Percentiles rank a stretch among this genome's conserved stretches.
phyloP scores from a whole-genome alignment of 2,329 filamentous ascomycete species.

The Aspergillus ustus region DNA sequence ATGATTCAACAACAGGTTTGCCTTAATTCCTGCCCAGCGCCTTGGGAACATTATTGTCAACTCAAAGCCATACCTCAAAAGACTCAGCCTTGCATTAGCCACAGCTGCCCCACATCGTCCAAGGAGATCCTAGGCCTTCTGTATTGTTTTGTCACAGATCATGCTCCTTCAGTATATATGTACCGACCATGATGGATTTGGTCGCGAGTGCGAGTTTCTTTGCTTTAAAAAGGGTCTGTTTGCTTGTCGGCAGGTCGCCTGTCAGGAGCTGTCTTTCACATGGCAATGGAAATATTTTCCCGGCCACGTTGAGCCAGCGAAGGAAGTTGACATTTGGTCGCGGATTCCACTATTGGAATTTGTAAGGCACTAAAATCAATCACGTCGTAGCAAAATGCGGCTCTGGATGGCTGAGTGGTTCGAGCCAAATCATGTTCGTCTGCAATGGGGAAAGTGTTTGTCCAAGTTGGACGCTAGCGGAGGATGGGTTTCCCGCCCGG shows the following conservation, averaged over 20 bases:
- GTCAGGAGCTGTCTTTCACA: slow-evolving; percentile 4
- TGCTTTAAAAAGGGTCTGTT: background rate
- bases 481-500: slow-evolving; percentile 24
- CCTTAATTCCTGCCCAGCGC: background rate
- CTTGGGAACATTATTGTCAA: background rate
- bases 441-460: slow-evolving; percentile 25
- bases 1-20: background rate
- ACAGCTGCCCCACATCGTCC: slow-evolving; percentile 18
- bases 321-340: slow-evolving; percentile 10
- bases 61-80: background rate
- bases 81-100: slow-evolving; percentile 28
- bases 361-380: slow-evolving; percentile 13
- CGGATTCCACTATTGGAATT: slow-evolving; percentile 7
- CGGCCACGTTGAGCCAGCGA: slow-evolving; percentile 5
- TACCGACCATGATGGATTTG: background rate
- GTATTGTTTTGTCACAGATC: slow-evolving; percentile 6
- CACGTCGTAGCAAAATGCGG: slow-evolving; percentile 20
- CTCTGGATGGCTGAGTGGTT: slow-evolving; percentile 23
- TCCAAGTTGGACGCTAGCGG: slow-evolving; percentile 21
- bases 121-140: background rate
- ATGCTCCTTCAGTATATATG: background rate
- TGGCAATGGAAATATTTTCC: slow-evolving; percentile 12
- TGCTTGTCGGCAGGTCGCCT: background rate
- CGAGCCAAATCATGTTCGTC: slow-evolving; percentile 18
- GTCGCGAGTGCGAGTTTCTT: background rate